Percentiles rank a stretch among this genome's conserved stretches.
Conservation (phyloP, 371 early-diverging fungal genomes). For the Mucor velutinosus region DNA sequence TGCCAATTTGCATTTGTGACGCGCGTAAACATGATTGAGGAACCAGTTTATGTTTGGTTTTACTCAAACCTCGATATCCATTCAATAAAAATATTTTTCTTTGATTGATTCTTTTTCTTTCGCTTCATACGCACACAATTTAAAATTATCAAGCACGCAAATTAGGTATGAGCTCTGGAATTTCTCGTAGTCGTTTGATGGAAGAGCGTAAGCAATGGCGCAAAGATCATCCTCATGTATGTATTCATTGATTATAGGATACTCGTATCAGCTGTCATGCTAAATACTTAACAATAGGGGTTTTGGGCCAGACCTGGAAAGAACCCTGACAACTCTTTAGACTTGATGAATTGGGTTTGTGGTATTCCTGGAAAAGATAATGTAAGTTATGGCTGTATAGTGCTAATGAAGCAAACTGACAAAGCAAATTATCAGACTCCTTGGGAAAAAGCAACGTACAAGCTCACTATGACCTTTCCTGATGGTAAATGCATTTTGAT, state of each 20-base stretch:
- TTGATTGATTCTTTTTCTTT: slow-evolving; percentile 6
- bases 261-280: background rate
- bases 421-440: slow-evolving; percentile 67
- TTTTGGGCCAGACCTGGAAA: slow-evolving; percentile 90
- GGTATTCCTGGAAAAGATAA: slow-evolving; percentile 93
- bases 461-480: slow-evolving; percentile 88
- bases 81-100: slow-evolving; percentile 1
- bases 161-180: slow-evolving; percentile 64
- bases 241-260: background rate
- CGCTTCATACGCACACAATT: background rate
- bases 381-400: slow-evolving; percentile 33
- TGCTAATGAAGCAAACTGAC: background rate
- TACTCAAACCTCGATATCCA: background rate
- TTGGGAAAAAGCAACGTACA: slow-evolving; percentile 97
- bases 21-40: background rate
- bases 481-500: slow-evolving; percentile 57
- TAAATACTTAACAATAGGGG: slow-evolving; percentile 50
- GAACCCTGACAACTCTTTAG: slow-evolving; percentile 76
- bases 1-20: background rate
- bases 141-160: too few relatives aligned
- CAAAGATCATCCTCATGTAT: slow-evolving; percentile 93
- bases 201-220: slow-evolving; percentile 98
- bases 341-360: slow-evolving; percentile 90
- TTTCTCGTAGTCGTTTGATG: slow-evolving; percentile 77
- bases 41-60: background rate